A percentile compares a stretch with the other conserved stretches of the same genome.
phyloP scores from a whole-genome alignment of 2,329 filamentous ascomycete species.

The Apiospora arundinis region DNA sequence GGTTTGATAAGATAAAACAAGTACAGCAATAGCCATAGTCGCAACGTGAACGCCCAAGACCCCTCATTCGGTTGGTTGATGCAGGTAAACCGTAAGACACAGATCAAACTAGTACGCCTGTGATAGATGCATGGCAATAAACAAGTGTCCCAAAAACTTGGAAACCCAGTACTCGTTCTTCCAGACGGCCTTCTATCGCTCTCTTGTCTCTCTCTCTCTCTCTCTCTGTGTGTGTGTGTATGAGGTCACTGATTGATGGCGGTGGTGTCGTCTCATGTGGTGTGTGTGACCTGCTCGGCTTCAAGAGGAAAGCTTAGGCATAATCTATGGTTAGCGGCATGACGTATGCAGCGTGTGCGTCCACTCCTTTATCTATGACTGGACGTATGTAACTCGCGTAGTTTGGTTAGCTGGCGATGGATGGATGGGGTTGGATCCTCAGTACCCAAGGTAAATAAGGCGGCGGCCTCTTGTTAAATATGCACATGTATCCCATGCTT shows the following conservation, averaged over 20 bases:
- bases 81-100: not conserved
- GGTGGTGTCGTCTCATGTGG: not conserved
- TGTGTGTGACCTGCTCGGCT: constrained; percentile 11
- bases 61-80: not conserved
- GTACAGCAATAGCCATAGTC: not conserved
- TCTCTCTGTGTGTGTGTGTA: not conserved
- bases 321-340: constrained; percentile 9
- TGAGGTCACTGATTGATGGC: constrained; percentile 9
- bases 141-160: not conserved
- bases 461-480: not conserved
- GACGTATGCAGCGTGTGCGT: constrained; percentile 3
- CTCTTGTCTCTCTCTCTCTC: no score
- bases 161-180: not conserved
- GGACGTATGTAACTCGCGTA: not conserved
- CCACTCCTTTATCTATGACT: not conserved
- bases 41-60: not conserved
- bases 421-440: constrained; percentile 11
- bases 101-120: not conserved
- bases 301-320: constrained; percentile 17
- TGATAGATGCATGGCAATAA: constrained; percentile 8
- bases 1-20: not conserved
- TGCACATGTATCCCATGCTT: not conserved
- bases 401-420: constrained; percentile 1
- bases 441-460: not conserved
- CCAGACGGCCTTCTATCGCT: not conserved